Conservation (phyloP, 1,284 basidiomycete genomes). For the Ceratobasidium sp. region DNA sequence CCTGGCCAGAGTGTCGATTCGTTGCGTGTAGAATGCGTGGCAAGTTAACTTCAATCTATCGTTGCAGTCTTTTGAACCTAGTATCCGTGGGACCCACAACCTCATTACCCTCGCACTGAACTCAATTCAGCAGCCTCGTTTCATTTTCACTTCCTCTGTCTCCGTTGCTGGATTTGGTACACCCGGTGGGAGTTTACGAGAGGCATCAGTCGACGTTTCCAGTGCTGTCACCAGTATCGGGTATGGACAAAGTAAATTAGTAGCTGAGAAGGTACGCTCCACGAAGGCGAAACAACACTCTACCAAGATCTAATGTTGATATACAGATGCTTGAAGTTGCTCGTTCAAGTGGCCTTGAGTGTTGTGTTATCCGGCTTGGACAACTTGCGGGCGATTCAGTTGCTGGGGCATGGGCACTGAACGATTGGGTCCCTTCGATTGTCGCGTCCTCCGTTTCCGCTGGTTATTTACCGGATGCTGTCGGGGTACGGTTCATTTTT, state of each 20-base stretch:
- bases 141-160: constrained; percentile 46
- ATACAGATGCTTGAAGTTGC: constrained; percentile 15
- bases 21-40: constrained; percentile 57
- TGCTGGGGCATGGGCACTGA: constrained; percentile 37
- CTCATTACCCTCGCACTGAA: constrained; percentile 46
- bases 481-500: not conserved
- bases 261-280: constrained; percentile 35
- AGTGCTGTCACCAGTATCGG: constrained; percentile 30
- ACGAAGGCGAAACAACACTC: too few relatives aligned
- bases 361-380: constrained; percentile 35
- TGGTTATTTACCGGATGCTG: constrained; percentile 7
- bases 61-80: constrained; percentile 47
- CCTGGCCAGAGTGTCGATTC: not conserved
- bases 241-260: constrained; percentile 48
- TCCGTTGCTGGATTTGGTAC: constrained; percentile 30
- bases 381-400: constrained; percentile 41
- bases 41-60: constrained; percentile 48
- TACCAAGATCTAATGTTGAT: not conserved
- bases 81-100: constrained; percentile 39
- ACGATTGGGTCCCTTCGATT: constrained; percentile 47
- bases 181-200: constrained; percentile 4
- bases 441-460: constrained; percentile 14
- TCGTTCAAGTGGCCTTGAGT: constrained; percentile 3
- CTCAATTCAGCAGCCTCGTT: constrained; percentile 26
- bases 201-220: constrained; percentile 22